phyloP scores from a whole-genome alignment of 2,329 filamentous ascomycete species.

The Dryadomyces quercus-mongolicae region DNA sequence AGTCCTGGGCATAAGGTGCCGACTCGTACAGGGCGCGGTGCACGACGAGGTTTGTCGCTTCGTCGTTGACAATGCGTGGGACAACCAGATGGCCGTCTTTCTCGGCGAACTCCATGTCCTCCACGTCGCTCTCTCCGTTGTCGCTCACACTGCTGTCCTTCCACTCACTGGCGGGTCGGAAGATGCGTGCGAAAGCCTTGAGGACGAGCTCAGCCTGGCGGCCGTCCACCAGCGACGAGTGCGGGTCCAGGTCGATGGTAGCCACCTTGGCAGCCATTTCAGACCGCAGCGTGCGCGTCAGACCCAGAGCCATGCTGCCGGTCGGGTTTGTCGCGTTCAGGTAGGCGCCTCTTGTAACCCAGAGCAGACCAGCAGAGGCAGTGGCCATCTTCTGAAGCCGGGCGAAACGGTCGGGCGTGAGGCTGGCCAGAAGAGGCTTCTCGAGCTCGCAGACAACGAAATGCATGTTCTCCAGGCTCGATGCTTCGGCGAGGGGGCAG shows the following conservation, averaged over 20 bases:
- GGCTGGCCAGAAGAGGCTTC: slow-evolving; percentile 26
- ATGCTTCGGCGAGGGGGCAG: slow-evolving; percentile 21
- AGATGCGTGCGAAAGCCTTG: neutral
- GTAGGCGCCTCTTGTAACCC: slow-evolving; percentile 28
- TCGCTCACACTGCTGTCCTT: slow-evolving; percentile 19
- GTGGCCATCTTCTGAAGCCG: slow-evolving; percentile 24
- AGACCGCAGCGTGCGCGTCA: slow-evolving; percentile 32
- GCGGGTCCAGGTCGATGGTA: slow-evolving; percentile 26
- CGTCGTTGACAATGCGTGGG: slow-evolving; percentile 21
- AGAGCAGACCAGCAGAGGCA: slow-evolving; percentile 23
- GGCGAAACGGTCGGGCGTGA: slow-evolving; percentile 25
- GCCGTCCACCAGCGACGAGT: neutral
- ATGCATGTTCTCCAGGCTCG: slow-evolving; percentile 23
- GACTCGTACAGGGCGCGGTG: slow-evolving; percentile 12
- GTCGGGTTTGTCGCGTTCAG: slow-evolving; percentile 23
- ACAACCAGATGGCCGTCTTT: slow-evolving; percentile 25
- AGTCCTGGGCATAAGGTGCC: slow-evolving; percentile 16
- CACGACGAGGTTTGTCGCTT: slow-evolving; percentile 28
- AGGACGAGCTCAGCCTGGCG: too few species aligned
- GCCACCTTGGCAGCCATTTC: slow-evolving; percentile 31
- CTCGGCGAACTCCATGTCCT: slow-evolving; percentile 31
- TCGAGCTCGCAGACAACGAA: slow-evolving; percentile 34
- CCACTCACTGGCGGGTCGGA: slow-evolving; percentile 19
- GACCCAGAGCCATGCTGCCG: slow-evolving; percentile 31
- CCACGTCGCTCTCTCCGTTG: slow-evolving; percentile 14